Evolutionary conservation across 179 eudicot species (phyloP).

Genomic region (Sideroxylon spinosum): DNA sequence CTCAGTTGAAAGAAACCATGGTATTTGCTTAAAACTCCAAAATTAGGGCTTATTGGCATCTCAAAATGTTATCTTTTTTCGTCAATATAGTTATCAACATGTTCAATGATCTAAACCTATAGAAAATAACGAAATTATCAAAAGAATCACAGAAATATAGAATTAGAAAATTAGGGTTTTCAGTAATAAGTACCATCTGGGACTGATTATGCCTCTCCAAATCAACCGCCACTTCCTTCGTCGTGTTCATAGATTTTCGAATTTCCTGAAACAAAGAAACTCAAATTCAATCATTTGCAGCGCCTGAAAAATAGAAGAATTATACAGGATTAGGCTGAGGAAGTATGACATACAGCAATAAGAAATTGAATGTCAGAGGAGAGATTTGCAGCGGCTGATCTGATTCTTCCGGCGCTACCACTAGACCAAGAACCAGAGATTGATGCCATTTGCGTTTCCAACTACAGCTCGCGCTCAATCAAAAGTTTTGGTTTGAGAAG

Average conservation of each 20-base stretch:
- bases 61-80: neutral
- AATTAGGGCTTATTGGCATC: neutral
- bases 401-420: conserved; percentile 25
- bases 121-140: conserved; percentile 1
- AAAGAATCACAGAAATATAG: neutral
- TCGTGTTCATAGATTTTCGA: conserved; percentile 36
- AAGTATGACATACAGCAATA: conserved; percentile 28
- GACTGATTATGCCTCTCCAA: conserved; percentile 50
- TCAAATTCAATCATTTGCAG: neutral
- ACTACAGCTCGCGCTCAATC: neutral
- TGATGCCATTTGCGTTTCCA: conserved; percentile 35
- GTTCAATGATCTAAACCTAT: neutral
- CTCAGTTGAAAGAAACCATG: neutral
- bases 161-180: conserved; percentile 27
- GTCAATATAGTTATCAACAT: neutral
- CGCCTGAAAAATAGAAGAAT: no score
- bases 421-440: conserved; percentile 26
- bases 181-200: conserved; percentile 33
- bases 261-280: conserved; percentile 46
- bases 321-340: neutral
- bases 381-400: conserved; percentile 26
- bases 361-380: conserved; percentile 37
- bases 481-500: neutral
- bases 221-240: conserved; percentile 68
- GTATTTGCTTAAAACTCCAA: neutral